These are phyloP conservation scores for Phylloporus scabripes DNA, from an alignment of 768 basidiomycete genomes.

Conservation along the genomic window DNA sequence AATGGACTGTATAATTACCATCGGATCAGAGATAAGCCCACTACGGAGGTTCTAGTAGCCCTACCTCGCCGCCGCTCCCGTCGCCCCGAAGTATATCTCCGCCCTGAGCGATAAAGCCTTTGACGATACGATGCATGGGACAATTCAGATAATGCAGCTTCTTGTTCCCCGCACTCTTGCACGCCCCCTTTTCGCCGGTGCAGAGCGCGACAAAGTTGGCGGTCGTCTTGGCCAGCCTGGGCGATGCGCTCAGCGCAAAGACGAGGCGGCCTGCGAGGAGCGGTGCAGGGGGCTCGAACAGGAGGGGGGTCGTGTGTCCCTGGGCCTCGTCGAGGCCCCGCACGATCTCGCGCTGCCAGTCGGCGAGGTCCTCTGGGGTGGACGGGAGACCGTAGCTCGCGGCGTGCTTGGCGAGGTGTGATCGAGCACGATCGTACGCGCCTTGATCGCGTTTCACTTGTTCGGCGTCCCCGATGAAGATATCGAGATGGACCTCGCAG, in stretches of 20 bases:
- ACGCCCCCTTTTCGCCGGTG: conserved; percentile 39
- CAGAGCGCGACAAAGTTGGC: conserved; percentile 46
- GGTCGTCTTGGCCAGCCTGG: conserved; percentile 41
- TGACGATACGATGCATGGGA: conserved; percentile 43
- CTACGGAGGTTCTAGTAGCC: conserved; percentile 6
- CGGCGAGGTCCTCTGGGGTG: conserved; percentile 34
- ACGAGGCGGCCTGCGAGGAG: conserved; percentile 38
- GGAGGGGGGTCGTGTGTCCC: conserved; percentile 28
- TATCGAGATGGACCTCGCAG: conserved; percentile 34
- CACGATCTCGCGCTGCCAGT: conserved; percentile 43
- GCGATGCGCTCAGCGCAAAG: conserved; percentile 35
- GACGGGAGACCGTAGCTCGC: conserved; percentile 40
- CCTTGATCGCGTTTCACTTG: conserved; percentile 21
- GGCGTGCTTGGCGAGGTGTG: conserved; percentile 35
- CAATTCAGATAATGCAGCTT: conserved; percentile 39
- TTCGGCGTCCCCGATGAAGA: conserved; percentile 37
- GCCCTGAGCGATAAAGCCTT: conserved; percentile 48
- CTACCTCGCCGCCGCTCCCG: conserved; percentile 51
- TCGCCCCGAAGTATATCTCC: conserved; percentile 50
- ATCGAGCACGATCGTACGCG: conserved; percentile 30
- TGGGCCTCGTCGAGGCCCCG: conserved; percentile 35
- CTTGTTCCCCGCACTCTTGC: conserved; percentile 44
- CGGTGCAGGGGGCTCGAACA: conserved; percentile 33
- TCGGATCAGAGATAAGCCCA: conserved; percentile 7
- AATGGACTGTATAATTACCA: conserved; percentile 31